Percentiles rank a stretch among this genome's conserved stretches.
These are phyloP conservation scores for Beauveria caledonica DNA, from an alignment of 2,329 filamentous ascomycete species.

Conservation along the genomic window DNA sequence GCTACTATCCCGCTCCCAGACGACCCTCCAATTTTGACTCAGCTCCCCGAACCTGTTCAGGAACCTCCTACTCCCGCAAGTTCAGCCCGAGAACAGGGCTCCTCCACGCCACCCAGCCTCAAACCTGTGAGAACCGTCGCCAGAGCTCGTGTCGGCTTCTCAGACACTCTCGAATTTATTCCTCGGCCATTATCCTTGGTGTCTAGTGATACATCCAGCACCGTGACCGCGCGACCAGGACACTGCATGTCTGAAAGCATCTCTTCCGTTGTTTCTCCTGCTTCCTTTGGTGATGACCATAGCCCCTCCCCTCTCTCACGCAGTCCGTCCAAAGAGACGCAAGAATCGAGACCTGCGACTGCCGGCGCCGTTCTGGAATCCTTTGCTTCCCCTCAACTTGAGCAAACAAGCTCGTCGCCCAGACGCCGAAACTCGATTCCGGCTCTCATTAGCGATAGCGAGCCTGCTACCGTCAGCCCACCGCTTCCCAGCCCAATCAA, in stretches of 20 bases:
- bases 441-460: slow-evolving; percentile 36
- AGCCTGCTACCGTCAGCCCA: slow-evolving; percentile 25
- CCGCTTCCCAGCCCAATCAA: slow-evolving; percentile 41
- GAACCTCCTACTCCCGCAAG: not conserved
- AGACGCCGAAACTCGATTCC: slow-evolving; percentile 54
- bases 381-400: slow-evolving; percentile 14
- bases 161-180: slow-evolving; percentile 76
- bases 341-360: slow-evolving; percentile 55
- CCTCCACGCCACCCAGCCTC: not conserved
- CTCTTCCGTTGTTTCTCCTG: slow-evolving; percentile 64
- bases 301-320: slow-evolving; percentile 28
- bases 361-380: slow-evolving; percentile 62
- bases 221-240: slow-evolving; percentile 57
- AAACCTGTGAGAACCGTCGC: slow-evolving; percentile 28
- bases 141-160: slow-evolving; percentile 69
- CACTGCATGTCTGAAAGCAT: slow-evolving; percentile 74
- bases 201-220: slow-evolving; percentile 77
- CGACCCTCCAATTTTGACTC: slow-evolving; percentile 6
- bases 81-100: not conserved
- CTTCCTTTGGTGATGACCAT: slow-evolving; percentile 34
- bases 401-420: slow-evolving; percentile 24
- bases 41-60: slow-evolving; percentile 14
- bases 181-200: slow-evolving; percentile 75
- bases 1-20: slow-evolving; percentile 9
- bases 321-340: slow-evolving; percentile 32